These are phyloP conservation scores for Chrysopogon serrulatus DNA, from an alignment of 176 grass and related monocot genomes.

Conservation along the genomic window DNA sequence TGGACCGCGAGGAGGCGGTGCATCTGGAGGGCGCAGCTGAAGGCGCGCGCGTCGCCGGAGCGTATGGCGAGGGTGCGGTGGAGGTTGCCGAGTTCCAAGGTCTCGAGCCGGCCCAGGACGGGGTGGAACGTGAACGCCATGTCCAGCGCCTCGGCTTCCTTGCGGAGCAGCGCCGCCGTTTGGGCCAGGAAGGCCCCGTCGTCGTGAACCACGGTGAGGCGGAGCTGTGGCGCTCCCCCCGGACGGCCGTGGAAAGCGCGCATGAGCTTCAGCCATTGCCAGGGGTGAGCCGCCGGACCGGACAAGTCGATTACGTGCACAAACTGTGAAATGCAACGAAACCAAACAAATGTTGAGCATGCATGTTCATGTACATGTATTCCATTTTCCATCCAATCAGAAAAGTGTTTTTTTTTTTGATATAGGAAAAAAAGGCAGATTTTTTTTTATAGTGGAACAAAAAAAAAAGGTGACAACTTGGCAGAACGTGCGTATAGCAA, in stretches of 20 bases:
- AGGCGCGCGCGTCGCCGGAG: neutral
- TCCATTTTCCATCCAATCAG: too few species aligned
- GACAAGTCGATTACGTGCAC: conserved; percentile 5
- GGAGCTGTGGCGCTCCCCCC: neutral
- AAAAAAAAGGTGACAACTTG: too few species aligned
- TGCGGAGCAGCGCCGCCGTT: neutral
- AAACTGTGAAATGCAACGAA: neutral
- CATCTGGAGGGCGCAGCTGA: neutral
- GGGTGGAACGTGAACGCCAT: neutral
- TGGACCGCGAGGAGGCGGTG: neutral
- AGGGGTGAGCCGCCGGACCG: neutral
- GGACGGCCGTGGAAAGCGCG: neutral
- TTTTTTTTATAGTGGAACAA: too few species aligned
- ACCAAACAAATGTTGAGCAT: too few species aligned
- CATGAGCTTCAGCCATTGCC: conserved; percentile 5
- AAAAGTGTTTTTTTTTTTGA: too few species aligned
- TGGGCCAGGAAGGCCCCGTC: neutral
- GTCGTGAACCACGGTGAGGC: conserved; percentile 9
- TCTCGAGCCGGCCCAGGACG: neutral
- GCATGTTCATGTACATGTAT: too few species aligned
- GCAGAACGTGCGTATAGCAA: too few species aligned
- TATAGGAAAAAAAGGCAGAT: too few species aligned
- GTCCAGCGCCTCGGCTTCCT: neutral
- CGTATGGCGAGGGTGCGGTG: neutral
- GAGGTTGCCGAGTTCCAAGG: neutral